Evolutionary conservation across 441 rosid genomes (phyloP).

Genomic region (Omphalea diandra): DNA sequence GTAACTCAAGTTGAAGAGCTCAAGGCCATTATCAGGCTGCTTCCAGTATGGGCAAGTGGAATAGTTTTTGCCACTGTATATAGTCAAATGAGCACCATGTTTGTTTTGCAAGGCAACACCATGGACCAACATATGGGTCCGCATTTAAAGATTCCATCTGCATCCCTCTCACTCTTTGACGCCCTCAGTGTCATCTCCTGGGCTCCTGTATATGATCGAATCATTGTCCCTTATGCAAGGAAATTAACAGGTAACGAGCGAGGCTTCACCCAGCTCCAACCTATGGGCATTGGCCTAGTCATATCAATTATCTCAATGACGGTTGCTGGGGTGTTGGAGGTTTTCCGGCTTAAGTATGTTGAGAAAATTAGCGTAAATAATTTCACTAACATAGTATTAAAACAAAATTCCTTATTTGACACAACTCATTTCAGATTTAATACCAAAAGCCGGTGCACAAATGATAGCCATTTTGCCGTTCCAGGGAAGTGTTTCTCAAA

Average conservation of each 20-base stretch:
- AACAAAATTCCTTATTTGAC: too few relatives aligned
- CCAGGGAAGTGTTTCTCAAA: too few relatives aligned
- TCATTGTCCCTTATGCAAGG: conserved; percentile 69
- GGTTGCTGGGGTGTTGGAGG: conserved; percentile 63
- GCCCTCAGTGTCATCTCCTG: conserved; percentile 86
- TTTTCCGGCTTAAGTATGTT: conserved; percentile 51
- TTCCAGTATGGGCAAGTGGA: conserved; percentile 89
- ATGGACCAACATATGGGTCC: conserved; percentile 86
- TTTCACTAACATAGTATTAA: too few relatives aligned
- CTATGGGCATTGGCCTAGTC: conserved; percentile 89
- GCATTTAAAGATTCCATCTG: conserved; percentile 73
- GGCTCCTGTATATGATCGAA: conserved; percentile 72
- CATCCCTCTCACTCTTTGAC: conserved; percentile 87
- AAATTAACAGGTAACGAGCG: conserved; percentile 69
- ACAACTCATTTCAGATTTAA: too few relatives aligned
- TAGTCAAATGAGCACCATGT: conserved; percentile 85
- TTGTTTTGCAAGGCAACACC: conserved; percentile 84
- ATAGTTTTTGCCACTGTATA: conserved; percentile 77
- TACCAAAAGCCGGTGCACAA: too few relatives aligned
- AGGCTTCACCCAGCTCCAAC: conserved; percentile 92
- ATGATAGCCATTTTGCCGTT: too few relatives aligned
- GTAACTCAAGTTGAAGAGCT: conserved; percentile 94
- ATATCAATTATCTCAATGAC: conserved; percentile 78
- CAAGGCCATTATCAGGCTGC: conserved; percentile 66
- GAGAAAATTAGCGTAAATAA: too few relatives aligned